Conservation (phyloP, 2,329 filamentous ascomycete genomes). For the Pyrenophora seminiperda region DNA sequence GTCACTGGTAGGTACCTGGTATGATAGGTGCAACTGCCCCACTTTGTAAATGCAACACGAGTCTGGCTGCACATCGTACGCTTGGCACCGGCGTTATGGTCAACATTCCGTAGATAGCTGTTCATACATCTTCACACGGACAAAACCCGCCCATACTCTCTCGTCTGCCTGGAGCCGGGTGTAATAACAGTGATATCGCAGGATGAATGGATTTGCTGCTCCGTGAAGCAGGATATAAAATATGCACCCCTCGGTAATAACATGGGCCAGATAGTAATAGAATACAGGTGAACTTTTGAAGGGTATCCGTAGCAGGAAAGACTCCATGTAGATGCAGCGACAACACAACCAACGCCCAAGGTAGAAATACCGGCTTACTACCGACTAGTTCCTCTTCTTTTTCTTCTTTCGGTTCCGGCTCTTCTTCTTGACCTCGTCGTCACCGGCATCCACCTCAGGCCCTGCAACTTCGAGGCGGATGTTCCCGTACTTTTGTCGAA, state of each 20-base stretch:
- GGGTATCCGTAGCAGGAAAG: conserved; percentile 26
- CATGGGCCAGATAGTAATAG: background rate
- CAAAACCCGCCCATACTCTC: no score
- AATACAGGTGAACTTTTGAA: conserved; percentile 14
- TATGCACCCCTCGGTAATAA: background rate
- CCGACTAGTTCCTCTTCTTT: conserved; percentile 38
- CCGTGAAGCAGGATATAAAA: background rate
- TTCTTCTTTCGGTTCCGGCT: conserved; percentile 48
- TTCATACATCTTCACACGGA: background rate
- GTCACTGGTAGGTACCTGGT: background rate
- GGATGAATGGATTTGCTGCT: background rate
- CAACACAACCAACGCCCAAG: background rate
- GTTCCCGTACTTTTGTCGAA: conserved; percentile 65
- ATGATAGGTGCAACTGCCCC: background rate
- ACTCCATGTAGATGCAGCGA: conserved; percentile 25
- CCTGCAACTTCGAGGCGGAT: conserved; percentile 30
- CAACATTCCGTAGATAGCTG: no score
- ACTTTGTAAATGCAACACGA: background rate
- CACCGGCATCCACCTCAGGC: conserved; percentile 27
- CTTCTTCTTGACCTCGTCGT: conserved; percentile 37
- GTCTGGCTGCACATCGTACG: background rate
- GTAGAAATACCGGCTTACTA: background rate
- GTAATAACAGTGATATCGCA: no score
- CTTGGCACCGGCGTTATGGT: background rate
- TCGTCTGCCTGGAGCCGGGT: background rate